Conservation (phyloP, 176 grass and related monocot species). For the Guadua angustifolia region DNA sequence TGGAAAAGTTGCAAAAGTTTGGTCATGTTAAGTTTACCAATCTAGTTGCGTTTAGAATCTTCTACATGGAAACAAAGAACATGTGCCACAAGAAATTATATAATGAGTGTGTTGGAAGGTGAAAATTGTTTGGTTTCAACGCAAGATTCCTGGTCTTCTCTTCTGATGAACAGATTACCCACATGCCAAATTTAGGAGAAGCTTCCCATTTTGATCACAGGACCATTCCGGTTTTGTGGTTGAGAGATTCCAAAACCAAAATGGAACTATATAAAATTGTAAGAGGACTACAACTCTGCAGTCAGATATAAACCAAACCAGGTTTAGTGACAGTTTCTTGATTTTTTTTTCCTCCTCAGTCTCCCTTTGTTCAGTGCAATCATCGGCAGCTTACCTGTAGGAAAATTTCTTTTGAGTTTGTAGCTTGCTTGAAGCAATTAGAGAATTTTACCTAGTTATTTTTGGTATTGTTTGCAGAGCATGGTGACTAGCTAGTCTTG, state of each 20-base stretch:
- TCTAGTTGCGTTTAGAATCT: slow-evolving; percentile 6
- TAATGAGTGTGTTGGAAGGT: slow-evolving; percentile 18
- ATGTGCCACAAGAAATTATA: slow-evolving; percentile 9
- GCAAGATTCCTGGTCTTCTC: neutral
- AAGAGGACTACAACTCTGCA: neutral
- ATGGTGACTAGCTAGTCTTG: neutral
- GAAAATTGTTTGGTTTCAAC: neutral
- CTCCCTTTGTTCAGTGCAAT: neutral
- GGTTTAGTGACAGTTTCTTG: slow-evolving; percentile 5
- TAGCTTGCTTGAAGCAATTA: slow-evolving; percentile 35
- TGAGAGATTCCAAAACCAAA: slow-evolving; percentile 6
- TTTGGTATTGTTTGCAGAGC: neutral
- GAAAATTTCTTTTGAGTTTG: neutral
- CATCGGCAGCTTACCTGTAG: neutral
- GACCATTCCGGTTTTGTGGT: neutral
- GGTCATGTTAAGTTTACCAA: slow-evolving; percentile 7
- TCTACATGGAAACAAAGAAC: slow-evolving; percentile 11
- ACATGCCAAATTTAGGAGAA: slow-evolving; percentile 19
- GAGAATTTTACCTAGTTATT: neutral
- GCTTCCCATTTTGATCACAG: slow-evolving; percentile 5
- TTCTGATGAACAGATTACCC: neutral
- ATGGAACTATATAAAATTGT: neutral
- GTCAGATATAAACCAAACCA: slow-evolving; percentile 2
- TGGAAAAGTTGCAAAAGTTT: neutral
- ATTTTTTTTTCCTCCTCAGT: neutral